Percentiles rank a stretch among this genome's conserved stretches.
Evolutionary conservation across 2,329 filamentous ascomycete species (phyloP).

Genomic region (Tolypocladium ovalisporum): DNA sequence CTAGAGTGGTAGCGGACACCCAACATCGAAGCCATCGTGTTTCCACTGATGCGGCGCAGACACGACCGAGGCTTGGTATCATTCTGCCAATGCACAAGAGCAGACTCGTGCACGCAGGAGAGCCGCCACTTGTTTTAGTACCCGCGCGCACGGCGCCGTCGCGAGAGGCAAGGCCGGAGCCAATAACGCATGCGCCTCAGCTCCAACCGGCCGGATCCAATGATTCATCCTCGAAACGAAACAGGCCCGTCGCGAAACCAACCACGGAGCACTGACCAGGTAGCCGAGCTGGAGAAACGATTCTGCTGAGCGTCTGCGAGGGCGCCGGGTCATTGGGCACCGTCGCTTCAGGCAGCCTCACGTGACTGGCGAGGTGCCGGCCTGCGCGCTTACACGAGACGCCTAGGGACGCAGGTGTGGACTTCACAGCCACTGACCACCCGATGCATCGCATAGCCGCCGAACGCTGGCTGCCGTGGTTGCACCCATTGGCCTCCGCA

Average conservation of each 20-base stretch:
- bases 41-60: not conserved
- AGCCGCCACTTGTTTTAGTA: not conserved
- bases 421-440: conserved; percentile 1
- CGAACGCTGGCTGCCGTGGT: not conserved
- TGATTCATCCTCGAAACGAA: not conserved
- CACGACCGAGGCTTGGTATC: not conserved
- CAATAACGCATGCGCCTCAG: not conserved
- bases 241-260: not conserved
- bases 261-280: not conserved
- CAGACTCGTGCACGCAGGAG: not conserved
- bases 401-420: not conserved
- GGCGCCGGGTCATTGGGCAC: not conserved
- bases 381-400: not conserved
- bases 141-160: not conserved
- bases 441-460: not conserved
- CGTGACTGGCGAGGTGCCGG: not conserved
- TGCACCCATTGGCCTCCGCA: not conserved
- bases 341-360: not conserved
- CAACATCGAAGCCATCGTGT: not conserved
- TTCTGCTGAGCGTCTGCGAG: not conserved
- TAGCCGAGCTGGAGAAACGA: not conserved
- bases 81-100: not conserved
- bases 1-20: not conserved
- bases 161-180: not conserved
- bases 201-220: not conserved